phyloP scores from a whole-genome alignment of 768 basidiomycete species.

The Lactifluus piperatus region DNA sequence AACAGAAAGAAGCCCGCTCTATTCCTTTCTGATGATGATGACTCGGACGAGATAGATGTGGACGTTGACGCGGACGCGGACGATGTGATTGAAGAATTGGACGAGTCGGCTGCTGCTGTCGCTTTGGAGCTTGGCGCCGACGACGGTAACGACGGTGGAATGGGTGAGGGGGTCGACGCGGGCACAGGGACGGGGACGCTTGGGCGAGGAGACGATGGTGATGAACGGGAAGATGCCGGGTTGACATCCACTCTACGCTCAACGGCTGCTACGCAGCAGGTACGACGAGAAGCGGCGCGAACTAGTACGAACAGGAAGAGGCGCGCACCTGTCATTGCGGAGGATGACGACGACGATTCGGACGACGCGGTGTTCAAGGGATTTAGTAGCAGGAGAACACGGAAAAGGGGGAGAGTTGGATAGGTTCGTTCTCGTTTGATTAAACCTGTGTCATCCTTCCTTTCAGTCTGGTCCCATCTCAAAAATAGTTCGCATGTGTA shows the following conservation, averaged over 20 bases:
- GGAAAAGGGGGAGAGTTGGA: conserved; percentile 14
- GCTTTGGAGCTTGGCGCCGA: neutral
- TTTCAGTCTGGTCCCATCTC: too few species aligned
- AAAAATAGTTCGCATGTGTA: neutral
- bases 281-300: conserved; percentile 11
- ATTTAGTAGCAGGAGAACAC: conserved; percentile 31
- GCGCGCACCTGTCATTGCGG: conserved; percentile 13
- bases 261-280: conserved; percentile 22
- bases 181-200: neutral
- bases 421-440: neutral
- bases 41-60: neutral
- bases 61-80: too few species aligned
- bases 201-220: neutral
- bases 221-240: conserved; percentile 6
- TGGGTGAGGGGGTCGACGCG: neutral
- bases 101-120: neutral
- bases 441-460: too few species aligned
- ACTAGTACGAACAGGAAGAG: conserved; percentile 3
- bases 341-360: conserved; percentile 48
- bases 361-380: conserved; percentile 62
- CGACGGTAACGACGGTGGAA: neutral
- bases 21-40: conserved; percentile 15
- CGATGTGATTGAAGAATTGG: neutral
- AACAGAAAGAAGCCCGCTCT: conserved; percentile 3
- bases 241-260: conserved; percentile 24